phyloP scores from a whole-genome alignment of 2,329 filamentous ascomycete species.

The Tothia fuscella region DNA sequence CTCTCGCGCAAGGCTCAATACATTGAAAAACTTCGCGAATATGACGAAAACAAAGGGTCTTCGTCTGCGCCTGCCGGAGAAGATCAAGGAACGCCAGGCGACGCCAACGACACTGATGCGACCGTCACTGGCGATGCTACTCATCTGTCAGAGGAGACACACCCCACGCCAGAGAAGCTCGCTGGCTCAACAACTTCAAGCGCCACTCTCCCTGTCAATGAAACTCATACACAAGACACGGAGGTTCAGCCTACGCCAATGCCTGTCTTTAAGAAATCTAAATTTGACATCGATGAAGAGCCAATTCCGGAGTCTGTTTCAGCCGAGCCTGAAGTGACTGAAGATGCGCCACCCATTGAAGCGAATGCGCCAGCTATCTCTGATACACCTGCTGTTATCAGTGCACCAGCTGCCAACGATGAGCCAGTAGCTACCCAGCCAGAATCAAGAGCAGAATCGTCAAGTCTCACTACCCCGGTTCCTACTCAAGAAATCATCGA shows the following conservation, averaged over 20 bases:
- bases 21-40: conserved; percentile 31
- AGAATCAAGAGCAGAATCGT: too few species aligned
- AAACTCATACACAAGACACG: too few species aligned
- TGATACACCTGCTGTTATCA: neutral
- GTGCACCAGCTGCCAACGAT: neutral
- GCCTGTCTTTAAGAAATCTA: neutral
- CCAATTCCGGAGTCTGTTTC: too few species aligned
- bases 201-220: neutral
- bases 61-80: neutral
- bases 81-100: neutral
- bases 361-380: neutral
- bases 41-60: conserved; percentile 16
- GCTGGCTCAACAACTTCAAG: neutral
- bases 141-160: neutral
- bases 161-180: neutral
- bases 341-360: neutral
- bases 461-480: conserved; percentile 1
- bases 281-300: neutral
- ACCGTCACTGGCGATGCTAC: conserved; percentile 1
- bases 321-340: too few species aligned
- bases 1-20: conserved; percentile 37
- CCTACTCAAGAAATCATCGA: conserved; percentile 13
- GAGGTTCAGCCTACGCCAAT: neutral
- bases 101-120: neutral
- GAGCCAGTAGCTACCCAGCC: neutral